Base-by-base conservation (phyloP, 192 early-diverging fungal genomes). In the Linnemannia hyalina region DNA sequence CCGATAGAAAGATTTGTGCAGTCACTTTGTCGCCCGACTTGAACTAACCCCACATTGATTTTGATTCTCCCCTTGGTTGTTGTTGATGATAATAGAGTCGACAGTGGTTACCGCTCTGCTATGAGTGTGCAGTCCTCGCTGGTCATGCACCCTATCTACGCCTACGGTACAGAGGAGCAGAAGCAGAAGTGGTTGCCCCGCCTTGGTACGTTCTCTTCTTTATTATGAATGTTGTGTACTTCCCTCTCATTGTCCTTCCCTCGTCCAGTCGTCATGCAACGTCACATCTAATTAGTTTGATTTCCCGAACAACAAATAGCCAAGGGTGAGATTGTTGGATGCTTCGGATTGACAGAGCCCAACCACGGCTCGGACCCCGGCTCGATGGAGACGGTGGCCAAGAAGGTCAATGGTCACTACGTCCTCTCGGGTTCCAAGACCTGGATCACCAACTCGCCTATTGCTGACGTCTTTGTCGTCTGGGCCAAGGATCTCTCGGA, bases 91-190 rank as follows among this genome's bases (percentile, higher is more conserved):
- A 47, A 75, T 55, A 95, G 94, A 82, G 94, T 99, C 40, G 98
- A 99, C 83, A 95, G 94, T 63, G 97, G 97, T n/a, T 99, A 99
- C 88, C 94, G 98, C 69, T 97, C 96, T 63, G 97, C 97, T 32
- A 99, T 99, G 98, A 96, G 95, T 88, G 98, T 99, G 74, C 98
- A 99, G 90, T 98, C 97, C 15, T 98, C 97, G n/a, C 89, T 99
- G 60, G 98, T 99, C 32, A 99, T 99, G 98, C 95, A 98, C 75
- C 97, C 98, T 60, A 99, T 99, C 76, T 93, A 99, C 87, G 97
- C 96, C 75, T 99, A 97, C 89, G 98, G 98, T 57, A 96, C 96
- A 4, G 93, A 94, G 49, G 94, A 87, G 49, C 97, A 98, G 83
- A 94, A 96, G 78, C 89, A 97, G 82, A 99, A 97, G 89, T 99